phyloP scores from a whole-genome alignment of 345 rosid species.

The Ailanthus altissimus region DNA sequence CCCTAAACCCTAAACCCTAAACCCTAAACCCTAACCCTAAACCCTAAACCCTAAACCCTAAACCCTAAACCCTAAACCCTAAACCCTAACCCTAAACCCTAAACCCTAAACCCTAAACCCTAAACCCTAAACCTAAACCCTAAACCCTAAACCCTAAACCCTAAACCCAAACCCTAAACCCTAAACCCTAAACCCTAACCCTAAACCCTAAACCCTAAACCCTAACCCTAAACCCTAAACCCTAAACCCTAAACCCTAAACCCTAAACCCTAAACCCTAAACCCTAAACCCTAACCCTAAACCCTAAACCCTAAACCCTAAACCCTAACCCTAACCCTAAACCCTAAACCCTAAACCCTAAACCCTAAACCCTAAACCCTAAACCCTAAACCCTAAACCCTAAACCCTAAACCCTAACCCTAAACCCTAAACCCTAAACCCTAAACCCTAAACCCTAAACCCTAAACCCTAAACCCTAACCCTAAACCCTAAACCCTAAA shows the following conservation, averaged over 20 bases:
- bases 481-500: neutral
- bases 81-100: constrained; percentile 22
- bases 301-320: constrained; percentile 25
- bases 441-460: neutral
- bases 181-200: constrained; percentile 24
- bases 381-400: neutral
- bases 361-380: neutral
- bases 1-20: neutral
- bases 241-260: no score
- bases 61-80: constrained; percentile 4
- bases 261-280: constrained; percentile 9
- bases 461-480: constrained; percentile 9
- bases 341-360: constrained; percentile 8
- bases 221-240: neutral
- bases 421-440: neutral
- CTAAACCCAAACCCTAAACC: constrained; percentile 14
- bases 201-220: constrained; percentile 20
- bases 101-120: constrained; percentile 18
- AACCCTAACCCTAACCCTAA: constrained; percentile 13
- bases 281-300: constrained; percentile 17
- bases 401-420: neutral
- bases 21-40: constrained; percentile 3
- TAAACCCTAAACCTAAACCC: constrained; percentile 18
- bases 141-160: constrained; percentile 27
- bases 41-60: constrained; percentile 7